Base-by-base conservation (phyloP, 192 early-diverging fungal genomes). In the Coemansia sp. region DNA sequence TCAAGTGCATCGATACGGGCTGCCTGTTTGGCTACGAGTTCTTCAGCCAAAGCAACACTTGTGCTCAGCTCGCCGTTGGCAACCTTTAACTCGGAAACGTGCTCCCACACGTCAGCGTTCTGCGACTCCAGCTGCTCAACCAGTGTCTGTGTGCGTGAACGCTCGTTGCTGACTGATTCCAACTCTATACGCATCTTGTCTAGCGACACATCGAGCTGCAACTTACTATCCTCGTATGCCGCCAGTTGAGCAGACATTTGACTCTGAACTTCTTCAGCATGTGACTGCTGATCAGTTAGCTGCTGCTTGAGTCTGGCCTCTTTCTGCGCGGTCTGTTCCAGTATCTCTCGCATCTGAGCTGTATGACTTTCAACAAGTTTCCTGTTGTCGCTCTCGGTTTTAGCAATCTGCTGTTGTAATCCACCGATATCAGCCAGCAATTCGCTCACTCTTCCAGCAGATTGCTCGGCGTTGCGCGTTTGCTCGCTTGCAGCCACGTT, bases 61-160 rank as follows among this genome's bases (percentile, higher is more conserved):
- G 60, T 41, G 13, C 19, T 56, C 22, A 80, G 59, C 1, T 71
- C 54, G 37, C 55, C 57, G 35, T 65, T 71, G 16, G 59, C 13
- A 1, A 59, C 57, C 8, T 62, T 71, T 18, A 80, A 62, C 62
- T 80, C 68, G 3, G 77, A 74, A 16, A 68, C 56, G 10, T 68
- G 65, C 22, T 70, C 77, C 64, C 72, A 71, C n/a, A 74, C 43
- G 43, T 71, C 65, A 5, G 71, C 77, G 24, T 65, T 74, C 26
- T 80, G 68, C 0, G 50, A 32, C 41, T 71, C 77, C 14, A 74
- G 59, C 37, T 80, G 58, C 43, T 58, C 57, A 27, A 65, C 41
- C 62, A 62, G 65, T 1, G 65, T 23, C 12, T 20, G 23, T 0
- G 49, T 45, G 4, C 32, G 65, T 16, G 22, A 16, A 12, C 53